Conservation (phyloP, 441 rosid species). For the Capsella rubella region DNA sequence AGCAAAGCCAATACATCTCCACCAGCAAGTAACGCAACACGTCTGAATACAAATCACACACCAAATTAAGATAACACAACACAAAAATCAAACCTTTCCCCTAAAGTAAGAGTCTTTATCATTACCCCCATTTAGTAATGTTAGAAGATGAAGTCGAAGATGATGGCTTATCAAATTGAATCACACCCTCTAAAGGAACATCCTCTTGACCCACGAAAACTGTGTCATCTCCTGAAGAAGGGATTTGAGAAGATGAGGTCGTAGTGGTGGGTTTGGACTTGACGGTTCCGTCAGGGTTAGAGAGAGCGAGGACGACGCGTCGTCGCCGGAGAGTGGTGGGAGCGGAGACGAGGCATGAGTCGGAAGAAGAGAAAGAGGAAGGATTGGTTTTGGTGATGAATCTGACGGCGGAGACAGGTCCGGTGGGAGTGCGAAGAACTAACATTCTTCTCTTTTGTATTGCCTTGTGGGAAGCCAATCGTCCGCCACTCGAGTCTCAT, state of each 20-base stretch:
- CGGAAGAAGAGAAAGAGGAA: not conserved
- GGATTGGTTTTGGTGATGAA: constrained; percentile 36
- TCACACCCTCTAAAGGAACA: constrained; percentile 88
- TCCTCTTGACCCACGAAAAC: constrained; percentile 67
- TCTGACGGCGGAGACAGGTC: constrained; percentile 39
- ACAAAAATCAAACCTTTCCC: not conserved
- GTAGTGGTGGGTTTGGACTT: constrained; percentile 50
- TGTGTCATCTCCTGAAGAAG: constrained; percentile 48
- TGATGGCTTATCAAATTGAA: constrained; percentile 79
- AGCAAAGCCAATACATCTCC: constrained; percentile 88
- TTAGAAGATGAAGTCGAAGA: constrained; percentile 52
- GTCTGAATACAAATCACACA: constrained; percentile 48
- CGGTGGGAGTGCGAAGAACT: constrained; percentile 31
- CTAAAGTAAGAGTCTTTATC: constrained; percentile 3
- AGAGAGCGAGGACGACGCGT: constrained; percentile 50
- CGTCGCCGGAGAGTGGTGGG: constrained; percentile 29
- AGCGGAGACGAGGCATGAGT: constrained; percentile 32
- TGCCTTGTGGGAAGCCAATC: too few species aligned
- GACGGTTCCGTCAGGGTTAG: constrained; percentile 67
- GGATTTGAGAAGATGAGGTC: constrained; percentile 43
- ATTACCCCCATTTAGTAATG: constrained; percentile 82
- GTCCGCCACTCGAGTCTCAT: too few species aligned
- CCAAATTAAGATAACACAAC: not conserved
- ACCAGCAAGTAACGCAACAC: constrained; percentile 82
- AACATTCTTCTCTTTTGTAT: constrained; percentile 11